Percentiles rank a stretch among this genome's conserved stretches.
These are phyloP conservation scores for Nicotiana noctiflora DNA, from an alignment of 257 asterid species.

Conservation along the genomic window DNA sequence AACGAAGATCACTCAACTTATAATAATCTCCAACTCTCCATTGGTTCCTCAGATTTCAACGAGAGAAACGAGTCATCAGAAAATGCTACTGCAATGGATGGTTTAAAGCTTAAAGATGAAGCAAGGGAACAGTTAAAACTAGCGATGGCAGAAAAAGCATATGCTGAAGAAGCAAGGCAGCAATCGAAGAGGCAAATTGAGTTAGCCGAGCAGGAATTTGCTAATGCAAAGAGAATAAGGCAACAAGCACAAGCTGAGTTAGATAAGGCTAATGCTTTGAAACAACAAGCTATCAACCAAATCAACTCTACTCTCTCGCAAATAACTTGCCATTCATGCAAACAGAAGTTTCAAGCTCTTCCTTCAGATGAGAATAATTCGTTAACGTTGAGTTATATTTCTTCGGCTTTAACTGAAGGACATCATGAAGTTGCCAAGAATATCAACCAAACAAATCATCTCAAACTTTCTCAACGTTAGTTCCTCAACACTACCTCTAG, in stretches of 20 bases:
- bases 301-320: constrained; percentile 43
- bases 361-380: constrained; percentile 20
- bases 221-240: constrained; percentile 65
- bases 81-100: background rate
- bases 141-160: constrained; percentile 58
- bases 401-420: constrained; percentile 50
- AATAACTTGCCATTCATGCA: constrained; percentile 67
- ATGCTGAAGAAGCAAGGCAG: constrained; percentile 66
- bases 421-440: constrained; percentile 23
- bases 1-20: constrained; percentile 31
- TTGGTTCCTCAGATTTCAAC: constrained; percentile 30
- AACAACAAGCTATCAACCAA: constrained; percentile 50
- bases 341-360: constrained; percentile 37
- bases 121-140: constrained; percentile 35
- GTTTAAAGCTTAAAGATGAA: constrained; percentile 25
- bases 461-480: constrained; percentile 21
- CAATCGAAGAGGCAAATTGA: constrained; percentile 64
- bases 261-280: constrained; percentile 49
- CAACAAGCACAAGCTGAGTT: constrained; percentile 68
- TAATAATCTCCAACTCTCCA: constrained; percentile 30
- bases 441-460: constrained; percentile 19
- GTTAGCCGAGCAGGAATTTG: constrained; percentile 66
- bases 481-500: background rate
- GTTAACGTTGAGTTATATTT: constrained; percentile 32
- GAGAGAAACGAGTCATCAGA: background rate